Evolutionary conservation across 345 rosid genomes (phyloP).

Genomic region (Populus tremula): DNA sequence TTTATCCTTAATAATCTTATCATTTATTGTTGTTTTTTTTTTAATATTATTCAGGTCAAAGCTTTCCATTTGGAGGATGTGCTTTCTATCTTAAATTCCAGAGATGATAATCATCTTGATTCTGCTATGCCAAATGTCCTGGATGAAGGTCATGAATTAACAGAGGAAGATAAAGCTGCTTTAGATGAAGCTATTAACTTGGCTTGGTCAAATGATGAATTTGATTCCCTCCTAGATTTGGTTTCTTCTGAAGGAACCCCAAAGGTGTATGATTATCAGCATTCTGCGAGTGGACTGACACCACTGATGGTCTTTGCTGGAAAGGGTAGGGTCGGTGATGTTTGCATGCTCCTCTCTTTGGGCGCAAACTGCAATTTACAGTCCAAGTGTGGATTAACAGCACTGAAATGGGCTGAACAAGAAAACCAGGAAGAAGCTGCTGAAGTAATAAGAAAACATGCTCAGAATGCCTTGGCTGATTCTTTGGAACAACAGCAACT

Average conservation of each 20-base stretch:
- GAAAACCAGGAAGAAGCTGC: slow-evolving; percentile 69
- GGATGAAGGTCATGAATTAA: slow-evolving; percentile 40
- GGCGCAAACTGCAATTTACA: slow-evolving; percentile 62
- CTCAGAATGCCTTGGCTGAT: slow-evolving; percentile 32
- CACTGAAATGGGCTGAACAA: slow-evolving; percentile 61
- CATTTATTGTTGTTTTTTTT: slow-evolving; percentile 16
- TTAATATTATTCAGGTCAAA: slow-evolving; percentile 54
- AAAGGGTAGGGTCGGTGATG: slow-evolving; percentile 77
- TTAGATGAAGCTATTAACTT: slow-evolving; percentile 78
- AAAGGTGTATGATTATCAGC: slow-evolving; percentile 66
- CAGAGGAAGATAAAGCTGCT: slow-evolving; percentile 60
- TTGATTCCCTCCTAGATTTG: slow-evolving; percentile 69
- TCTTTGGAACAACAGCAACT: slow-evolving; percentile 46
- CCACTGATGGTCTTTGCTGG: slow-evolving; percentile 90
- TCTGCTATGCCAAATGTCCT: slow-evolving; percentile 33
- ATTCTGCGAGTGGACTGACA: slow-evolving; percentile 61
- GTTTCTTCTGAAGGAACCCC: slow-evolving; percentile 56
- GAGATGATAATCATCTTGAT: slow-evolving; percentile 52
- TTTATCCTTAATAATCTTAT: slow-evolving; percentile 14
- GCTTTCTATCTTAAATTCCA: slow-evolving; percentile 65
- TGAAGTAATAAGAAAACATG: slow-evolving; percentile 53
- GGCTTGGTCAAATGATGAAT: slow-evolving; percentile 84
- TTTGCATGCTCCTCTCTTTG: slow-evolving; percentile 77
- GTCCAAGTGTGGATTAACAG: slow-evolving; percentile 63
- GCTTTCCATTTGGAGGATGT: slow-evolving; percentile 74